These are phyloP conservation scores for Elasticomyces elasticus DNA, from an alignment of 495 filamentous ascomycete genomes.

Conservation along the genomic window DNA sequence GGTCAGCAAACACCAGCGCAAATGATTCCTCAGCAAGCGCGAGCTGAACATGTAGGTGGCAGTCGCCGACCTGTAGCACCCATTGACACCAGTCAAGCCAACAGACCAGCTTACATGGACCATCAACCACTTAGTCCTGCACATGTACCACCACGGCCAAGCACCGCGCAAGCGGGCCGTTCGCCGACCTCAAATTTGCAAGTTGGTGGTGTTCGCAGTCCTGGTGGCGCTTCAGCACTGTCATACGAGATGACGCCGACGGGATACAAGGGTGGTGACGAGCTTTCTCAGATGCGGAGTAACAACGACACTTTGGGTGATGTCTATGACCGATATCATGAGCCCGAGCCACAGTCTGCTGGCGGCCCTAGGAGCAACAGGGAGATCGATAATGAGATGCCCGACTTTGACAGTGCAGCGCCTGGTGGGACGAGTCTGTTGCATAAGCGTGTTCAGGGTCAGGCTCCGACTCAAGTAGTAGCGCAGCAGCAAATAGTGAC, in stretches of 20 bases:
- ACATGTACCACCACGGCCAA: neutral
- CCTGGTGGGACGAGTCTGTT: conserved; percentile 3
- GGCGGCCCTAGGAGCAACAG: conserved; percentile 22
- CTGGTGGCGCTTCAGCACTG: neutral
- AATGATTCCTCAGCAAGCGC: neutral
- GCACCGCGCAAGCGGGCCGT: neutral
- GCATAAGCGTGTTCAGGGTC: conserved; percentile 27
- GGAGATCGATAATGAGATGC: conserved; percentile 49
- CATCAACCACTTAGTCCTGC: conserved; percentile 17
- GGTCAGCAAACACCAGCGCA: neutral
- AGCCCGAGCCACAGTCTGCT: conserved; percentile 3
- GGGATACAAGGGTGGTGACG: neutral
- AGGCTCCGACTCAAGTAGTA: neutral
- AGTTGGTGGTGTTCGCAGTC: neutral
- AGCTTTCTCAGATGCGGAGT: neutral
- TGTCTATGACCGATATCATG: conserved; percentile 50
- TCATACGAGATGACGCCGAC: neutral
- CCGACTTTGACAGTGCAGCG: conserved; percentile 63
- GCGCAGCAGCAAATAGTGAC: neutral
- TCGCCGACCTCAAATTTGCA: neutral
- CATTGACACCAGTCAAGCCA: conserved; percentile 3
- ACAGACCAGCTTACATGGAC: conserved; percentile 1
- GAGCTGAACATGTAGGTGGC: neutral
- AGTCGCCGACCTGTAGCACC: neutral
- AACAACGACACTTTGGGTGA: conserved; percentile 27